These are phyloP conservation scores for Thecamonas trahens DNA, from an alignment of 78 protist species.

Conservation along the genomic window DNA sequence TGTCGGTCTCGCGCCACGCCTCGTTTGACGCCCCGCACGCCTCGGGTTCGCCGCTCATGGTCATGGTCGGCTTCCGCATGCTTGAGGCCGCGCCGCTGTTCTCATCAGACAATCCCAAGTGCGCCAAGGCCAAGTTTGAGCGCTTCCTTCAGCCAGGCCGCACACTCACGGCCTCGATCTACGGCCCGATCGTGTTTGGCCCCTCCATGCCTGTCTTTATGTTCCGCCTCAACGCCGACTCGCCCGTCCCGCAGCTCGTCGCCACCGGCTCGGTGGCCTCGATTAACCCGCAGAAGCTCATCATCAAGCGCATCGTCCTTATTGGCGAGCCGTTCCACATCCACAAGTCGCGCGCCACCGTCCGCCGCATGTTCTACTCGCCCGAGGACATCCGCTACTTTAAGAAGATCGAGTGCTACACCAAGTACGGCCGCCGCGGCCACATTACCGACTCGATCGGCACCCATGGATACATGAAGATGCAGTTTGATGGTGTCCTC, in stretches of 20 bases:
- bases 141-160: constrained; percentile 60
- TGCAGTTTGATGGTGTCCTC: constrained; percentile 75
- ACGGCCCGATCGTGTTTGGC: constrained; percentile 64
- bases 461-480: constrained; percentile 86
- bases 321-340: constrained; percentile 67
- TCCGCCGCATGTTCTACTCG: constrained; percentile 90
- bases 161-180: constrained; percentile 58
- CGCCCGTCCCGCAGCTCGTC: constrained; percentile 9
- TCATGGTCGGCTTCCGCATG: constrained; percentile 58
- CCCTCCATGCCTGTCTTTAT: constrained; percentile 69
- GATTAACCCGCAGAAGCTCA: constrained; percentile 83
- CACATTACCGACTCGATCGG: constrained; percentile 84
- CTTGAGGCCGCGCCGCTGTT: constrained; percentile 57
- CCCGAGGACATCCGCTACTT: constrained; percentile 92
- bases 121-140: constrained; percentile 67
- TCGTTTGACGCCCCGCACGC: constrained; percentile 42
- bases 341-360: constrained; percentile 58
- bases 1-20: constrained; percentile 39
- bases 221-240: constrained; percentile 20
- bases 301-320: constrained; percentile 81
- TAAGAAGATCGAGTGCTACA: constrained; percentile 83
- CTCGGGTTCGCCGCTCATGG: constrained; percentile 46
- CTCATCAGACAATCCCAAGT: constrained; percentile 37
- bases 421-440: constrained; percentile 91
- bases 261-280: constrained; percentile 57